A percentile compares a stretch with the other conserved stretches of the same genome.
Conservation (phyloP, 495 filamentous ascomycete genomes). For the Penicillium silybi region DNA sequence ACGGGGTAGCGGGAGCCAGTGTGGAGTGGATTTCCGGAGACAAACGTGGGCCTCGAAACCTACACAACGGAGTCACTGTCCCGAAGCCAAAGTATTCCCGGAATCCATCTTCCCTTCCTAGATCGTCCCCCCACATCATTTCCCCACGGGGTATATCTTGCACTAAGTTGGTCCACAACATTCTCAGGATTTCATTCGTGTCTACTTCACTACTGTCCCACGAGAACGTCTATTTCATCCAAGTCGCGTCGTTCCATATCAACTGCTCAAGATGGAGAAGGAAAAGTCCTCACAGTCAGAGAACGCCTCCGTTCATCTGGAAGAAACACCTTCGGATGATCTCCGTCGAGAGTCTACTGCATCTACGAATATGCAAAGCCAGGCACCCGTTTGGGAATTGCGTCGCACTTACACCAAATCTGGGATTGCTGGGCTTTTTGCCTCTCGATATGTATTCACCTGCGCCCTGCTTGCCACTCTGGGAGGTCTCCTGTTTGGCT, state of each 20-base stretch:
- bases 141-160: not conserved
- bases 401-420: not conserved
- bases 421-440: conserved; percentile 1
- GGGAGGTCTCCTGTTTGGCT: conserved; percentile 5
- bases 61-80: not conserved
- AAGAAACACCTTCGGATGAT: not conserved
- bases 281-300: not conserved
- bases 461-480: conserved; percentile 2
- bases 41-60: not conserved
- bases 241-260: not conserved
- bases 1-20: not conserved
- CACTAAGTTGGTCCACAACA: not conserved
- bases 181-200: not conserved
- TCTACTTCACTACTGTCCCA: not conserved
- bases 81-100: not conserved
- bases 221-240: not conserved
- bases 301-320: not conserved
- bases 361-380: not conserved
- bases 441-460: conserved; percentile 4
- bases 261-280: not conserved
- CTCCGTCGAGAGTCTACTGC: not conserved
- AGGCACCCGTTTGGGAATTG: not conserved
- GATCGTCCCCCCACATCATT: not conserved
- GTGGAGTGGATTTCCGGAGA: not conserved
- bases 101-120: not conserved